Conservation (phyloP, 139 green algal species). For the Tetradesmus lagerheimii region DNA sequence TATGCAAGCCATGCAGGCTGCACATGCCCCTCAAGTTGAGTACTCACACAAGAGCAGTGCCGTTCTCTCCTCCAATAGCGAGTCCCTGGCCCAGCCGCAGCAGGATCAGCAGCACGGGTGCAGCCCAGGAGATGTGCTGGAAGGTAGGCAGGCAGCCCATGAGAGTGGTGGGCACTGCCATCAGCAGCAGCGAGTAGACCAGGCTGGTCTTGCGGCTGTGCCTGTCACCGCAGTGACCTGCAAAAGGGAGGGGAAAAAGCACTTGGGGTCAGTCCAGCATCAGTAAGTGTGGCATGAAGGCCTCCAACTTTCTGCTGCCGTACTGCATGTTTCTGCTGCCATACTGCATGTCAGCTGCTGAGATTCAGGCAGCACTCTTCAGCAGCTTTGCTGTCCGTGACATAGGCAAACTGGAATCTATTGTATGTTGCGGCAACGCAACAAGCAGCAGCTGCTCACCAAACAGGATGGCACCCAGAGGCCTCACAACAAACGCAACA, state of each 20-base stretch:
- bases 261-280: no score
- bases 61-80: slow-evolving; percentile 32
- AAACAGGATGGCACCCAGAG: slow-evolving; percentile 23
- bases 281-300: no score
- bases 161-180: slow-evolving; percentile 19
- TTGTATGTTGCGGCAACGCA: neutral
- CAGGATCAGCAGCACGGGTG: slow-evolving; percentile 24
- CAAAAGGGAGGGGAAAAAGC: neutral
- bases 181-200: slow-evolving; percentile 4
- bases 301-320: no score
- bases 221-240: slow-evolving; percentile 11
- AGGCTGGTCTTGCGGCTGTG: slow-evolving; percentile 35
- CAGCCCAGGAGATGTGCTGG: slow-evolving; percentile 8
- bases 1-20: no score
- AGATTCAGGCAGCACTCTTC: no score
- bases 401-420: no score
- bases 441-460: neutral
- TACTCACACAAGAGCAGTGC: slow-evolving; percentile 15
- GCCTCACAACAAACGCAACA: slow-evolving; percentile 20
- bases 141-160: slow-evolving; percentile 35
- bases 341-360: no score
- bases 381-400: no score
- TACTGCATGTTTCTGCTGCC: no score
- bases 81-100: slow-evolving; percentile 15
- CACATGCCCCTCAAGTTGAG: no score